Evolutionary conservation across 768 basidiomycete genomes (phyloP).

Genomic region (Boletus subparvulus): DNA sequence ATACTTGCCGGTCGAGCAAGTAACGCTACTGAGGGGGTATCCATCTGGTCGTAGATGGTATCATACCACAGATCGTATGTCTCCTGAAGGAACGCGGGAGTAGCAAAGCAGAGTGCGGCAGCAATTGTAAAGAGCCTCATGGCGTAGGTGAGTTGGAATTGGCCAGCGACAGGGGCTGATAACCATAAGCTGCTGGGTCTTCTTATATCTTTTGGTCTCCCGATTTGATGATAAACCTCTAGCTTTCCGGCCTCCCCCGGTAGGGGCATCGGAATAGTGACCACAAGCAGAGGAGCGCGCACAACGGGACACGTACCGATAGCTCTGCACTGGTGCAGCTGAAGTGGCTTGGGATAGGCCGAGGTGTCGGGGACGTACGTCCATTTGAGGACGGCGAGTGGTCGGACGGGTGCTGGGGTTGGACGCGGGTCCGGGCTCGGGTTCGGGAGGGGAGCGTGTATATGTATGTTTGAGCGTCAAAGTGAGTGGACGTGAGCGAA

Average conservation of each 20-base stretch:
- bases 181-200: background rate
- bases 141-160: background rate
- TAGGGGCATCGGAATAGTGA: background rate
- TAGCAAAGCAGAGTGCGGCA: slow-evolving; percentile 6
- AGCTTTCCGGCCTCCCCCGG: background rate
- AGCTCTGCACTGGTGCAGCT: no score
- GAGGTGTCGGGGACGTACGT: slow-evolving; percentile 83
- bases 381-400: slow-evolving; percentile 78
- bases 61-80: slow-evolving; percentile 42
- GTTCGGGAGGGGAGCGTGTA: no score
- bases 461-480: no score
- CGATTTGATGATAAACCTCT: background rate
- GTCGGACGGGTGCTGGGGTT: slow-evolving; percentile 45
- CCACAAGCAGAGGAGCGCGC: no score
- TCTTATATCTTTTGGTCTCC: slow-evolving; percentile 1
- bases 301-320: no score
- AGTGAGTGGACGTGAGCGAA: no score
- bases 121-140: slow-evolving; percentile 8
- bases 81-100: background rate
- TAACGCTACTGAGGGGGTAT: slow-evolving; percentile 39
- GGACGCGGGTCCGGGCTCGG: no score
- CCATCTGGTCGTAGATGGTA: slow-evolving; percentile 46
- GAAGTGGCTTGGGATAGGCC: slow-evolving; percentile 48
- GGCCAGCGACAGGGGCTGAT: background rate
- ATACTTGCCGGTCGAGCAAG: slow-evolving; percentile 53